Base-by-base conservation (phyloP, 768 basidiomycete genomes). In the Lactarius akahatsu region DNA sequence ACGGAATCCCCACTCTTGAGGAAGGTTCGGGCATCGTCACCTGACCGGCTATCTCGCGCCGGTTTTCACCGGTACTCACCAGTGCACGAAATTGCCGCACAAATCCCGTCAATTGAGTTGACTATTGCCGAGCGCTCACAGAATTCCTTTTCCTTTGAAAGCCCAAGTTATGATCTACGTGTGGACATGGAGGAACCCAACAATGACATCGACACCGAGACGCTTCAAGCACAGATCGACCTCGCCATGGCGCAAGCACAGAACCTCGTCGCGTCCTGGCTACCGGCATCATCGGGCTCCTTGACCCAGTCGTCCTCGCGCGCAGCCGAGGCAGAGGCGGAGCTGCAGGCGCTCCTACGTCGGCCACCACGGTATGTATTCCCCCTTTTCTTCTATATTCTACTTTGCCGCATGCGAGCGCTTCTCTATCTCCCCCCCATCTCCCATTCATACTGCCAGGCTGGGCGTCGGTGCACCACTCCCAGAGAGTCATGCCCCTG, bases 221-320 rank as follows among this genome's bases (percentile, higher is more conserved):
- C 83, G 40, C 79, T 93, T 47, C 91, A 92, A 75, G 90, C 91
- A n/a, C 89, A 89, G 77, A 86, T 92, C 61, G 89, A 93, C 75
- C 78, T 90, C 72, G 86, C 91, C 26, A 85, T 92, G 85, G 87
- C 91, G 6, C 85, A 87, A 75, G 86, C 88, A 1, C 84, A 92
- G 69, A 81, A 85, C 73, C 80, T 92, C 71, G 85, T 90, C 54
- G 81, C 88, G 26, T 89, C 91, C 62, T 93, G 91, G 91, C 80
- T 93, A 70, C 77, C 79, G 45, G 63, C 61, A 40, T 64, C 69
- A 32, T 73, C 70, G 40, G 63, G 72, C 6, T 66, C 73, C 23
- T 69, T 74, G 32, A 70, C 63, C 2, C 66, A 43, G 10, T 63
- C 70, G 41, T 65, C 70, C 4, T 64, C 60, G 4, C 69, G 71